Evolutionary conservation across 2,329 filamentous ascomycete species (phyloP), one percentile per base, ranked within the genome.

Genomic region (Stemphylium vesicarium): DNA sequence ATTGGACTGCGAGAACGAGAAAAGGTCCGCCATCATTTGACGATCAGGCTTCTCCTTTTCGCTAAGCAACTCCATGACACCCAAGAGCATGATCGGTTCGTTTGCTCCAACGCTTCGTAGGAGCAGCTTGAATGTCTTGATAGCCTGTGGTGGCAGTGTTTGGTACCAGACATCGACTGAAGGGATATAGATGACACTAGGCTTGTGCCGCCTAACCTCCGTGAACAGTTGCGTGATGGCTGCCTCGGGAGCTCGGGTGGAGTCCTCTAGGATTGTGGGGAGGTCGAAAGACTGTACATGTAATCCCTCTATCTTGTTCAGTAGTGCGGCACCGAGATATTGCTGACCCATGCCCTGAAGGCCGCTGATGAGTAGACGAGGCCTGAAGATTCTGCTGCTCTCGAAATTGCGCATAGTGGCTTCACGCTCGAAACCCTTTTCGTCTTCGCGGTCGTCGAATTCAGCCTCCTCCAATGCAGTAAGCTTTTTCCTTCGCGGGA

Each of bases 221-320:
- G 91, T 88, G 70, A 99, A 98, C 7, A 96, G 82, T 62, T 93
- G 88, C 11, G 96, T 92, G 60, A 99, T 87, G 9, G 93, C 91
- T 63, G 95, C 90, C 78, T 98, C 95, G 13, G 90, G 84, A 1
- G 91, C 87, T 79, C 91, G 85, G 59, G 90, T 88, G 3, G 87
- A 86, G 71, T 99, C 95, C 53, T 89, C 91, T 55, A 96, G 82
- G 52, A 99, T 82, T 13, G 90, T 95, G 0, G 93, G 87, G 53
- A 99, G 83, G 74, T 97, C 96, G 74, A 99, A 96, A 49, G 90
- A 92, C 73, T 98, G 93, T 2, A 99, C 91, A 77, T 98, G 92
- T 2, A 98, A 84, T 22, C 93, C 92, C 76, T 99, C 95, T 50
- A 99, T 89, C 70, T 96, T 88, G 74, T 96, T 92, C 60, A 98